Conservation (phyloP, 192 early-diverging fungal species). For the Gamsiella multidivaricata region DNA sequence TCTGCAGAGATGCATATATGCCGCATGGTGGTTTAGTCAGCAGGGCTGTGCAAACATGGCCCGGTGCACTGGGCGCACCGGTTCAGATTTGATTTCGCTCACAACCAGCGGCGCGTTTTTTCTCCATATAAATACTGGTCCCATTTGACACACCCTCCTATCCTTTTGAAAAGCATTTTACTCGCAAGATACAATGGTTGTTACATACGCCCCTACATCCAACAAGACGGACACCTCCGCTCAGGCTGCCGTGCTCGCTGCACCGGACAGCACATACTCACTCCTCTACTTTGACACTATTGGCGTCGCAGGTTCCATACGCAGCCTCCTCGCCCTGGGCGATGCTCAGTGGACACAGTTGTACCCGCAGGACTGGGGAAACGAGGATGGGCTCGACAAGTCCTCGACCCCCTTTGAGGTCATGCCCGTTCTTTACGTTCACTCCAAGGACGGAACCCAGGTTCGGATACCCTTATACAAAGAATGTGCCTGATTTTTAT, state of each 20-base stretch:
- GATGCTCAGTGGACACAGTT: slow-evolving; percentile 33
- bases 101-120: too few relatives aligned
- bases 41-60: too few relatives aligned
- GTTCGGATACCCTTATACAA: background rate
- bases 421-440: slow-evolving; percentile 44
- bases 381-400: slow-evolving; percentile 29
- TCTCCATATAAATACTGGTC: background rate
- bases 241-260: slow-evolving; percentile 27
- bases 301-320: slow-evolving; percentile 24
- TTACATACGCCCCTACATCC: slow-evolving; percentile 19
- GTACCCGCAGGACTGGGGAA: slow-evolving; percentile 45
- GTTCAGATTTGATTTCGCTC: background rate
- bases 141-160: background rate
- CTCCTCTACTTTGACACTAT: slow-evolving; percentile 47
- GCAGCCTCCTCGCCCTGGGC: slow-evolving; percentile 23
- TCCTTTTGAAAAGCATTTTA: too few relatives aligned
- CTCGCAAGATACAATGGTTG: slow-evolving; percentile 20
- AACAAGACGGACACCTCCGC: slow-evolving; percentile 17
- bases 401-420: slow-evolving; percentile 35
- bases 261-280: slow-evolving; percentile 30
- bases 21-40: too few relatives aligned
- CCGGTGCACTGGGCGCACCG: too few relatives aligned
- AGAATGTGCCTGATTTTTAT: background rate
- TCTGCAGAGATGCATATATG: too few relatives aligned
- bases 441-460: slow-evolving; percentile 34